Evolutionary conservation across 2,329 filamentous ascomycete genomes (phyloP), one percentile per base, ranked within the genome.

Genomic region (Calonectria pseudoturangicola): DNA sequence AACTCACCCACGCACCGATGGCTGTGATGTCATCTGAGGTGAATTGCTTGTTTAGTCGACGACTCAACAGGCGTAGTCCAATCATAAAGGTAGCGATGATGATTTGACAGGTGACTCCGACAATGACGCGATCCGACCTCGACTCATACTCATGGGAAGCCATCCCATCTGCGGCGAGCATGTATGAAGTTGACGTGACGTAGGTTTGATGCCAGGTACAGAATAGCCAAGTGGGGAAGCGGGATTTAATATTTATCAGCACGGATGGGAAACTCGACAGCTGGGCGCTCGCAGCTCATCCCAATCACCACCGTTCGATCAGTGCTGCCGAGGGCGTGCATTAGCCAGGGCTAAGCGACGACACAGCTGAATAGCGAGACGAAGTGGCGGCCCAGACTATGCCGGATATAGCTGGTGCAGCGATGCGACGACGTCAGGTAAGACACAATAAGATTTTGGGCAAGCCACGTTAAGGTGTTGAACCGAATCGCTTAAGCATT

Each of bases 381-480:
- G 47, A 25, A 4, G 25, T 50, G 47, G 21, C 47, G 21, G 47
- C 12, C 9, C 2, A 13, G 2, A 50, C 21, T 27, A 50, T 27
- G 9, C 45, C 45, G 8, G 25, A 48, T 48, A 12, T 13, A 28
- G 47, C 10, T 50, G 27, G 48, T 51, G 25, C 15, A 13, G 8
- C 27, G 9, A 28, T 51, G 48, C 48, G 13, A 25, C 25, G 27
- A 25, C 27, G 48, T 51, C 48, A 51, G 8, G 48, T 30, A 28
- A 51, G 48, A 51, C 48, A 51, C 13, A 51, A 27, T 51, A 18
- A 51, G 25, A 51, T 51, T 51, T 51, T 51, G 25, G 25, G 13
- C 48, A 51, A 28, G 25, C 48, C 48, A 18, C 48, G 27, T 51
- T 8, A 25, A n/a, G 25, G 27, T 30, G 48, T 16, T 8, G 27